phyloP scores from a whole-genome alignment of 305 asterid species.

The Solanum hybrid region DNA sequence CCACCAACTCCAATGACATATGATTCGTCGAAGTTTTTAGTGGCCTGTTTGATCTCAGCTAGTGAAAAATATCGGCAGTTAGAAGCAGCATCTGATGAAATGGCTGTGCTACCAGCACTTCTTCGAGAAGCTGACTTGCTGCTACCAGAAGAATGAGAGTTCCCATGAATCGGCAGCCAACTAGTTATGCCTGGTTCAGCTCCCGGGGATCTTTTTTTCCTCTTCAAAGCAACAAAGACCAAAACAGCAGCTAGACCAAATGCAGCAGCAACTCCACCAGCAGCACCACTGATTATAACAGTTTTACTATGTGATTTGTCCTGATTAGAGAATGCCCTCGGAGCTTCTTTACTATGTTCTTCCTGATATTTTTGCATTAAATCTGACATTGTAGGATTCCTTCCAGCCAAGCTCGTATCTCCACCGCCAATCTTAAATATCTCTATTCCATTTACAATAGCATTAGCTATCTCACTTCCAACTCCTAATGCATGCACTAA shows the following conservation, averaged over 20 bases:
- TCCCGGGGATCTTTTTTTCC: conserved; percentile 26
- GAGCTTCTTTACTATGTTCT: conserved; percentile 2
- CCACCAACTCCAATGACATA: conserved; percentile 86
- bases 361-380: conserved; percentile 52
- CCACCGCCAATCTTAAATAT: conserved; percentile 61
- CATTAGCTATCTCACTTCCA: conserved; percentile 34
- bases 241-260: conserved; percentile 58
- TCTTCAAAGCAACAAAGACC: conserved; percentile 29
- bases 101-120: conserved; percentile 33
- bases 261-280: conserved; percentile 66
- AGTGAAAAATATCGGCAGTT: conserved; percentile 69
- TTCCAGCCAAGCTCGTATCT: conserved; percentile 55
- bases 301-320: conserved; percentile 4
- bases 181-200: conserved; percentile 22
- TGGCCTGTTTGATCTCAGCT: conserved; percentile 54
- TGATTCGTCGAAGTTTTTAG: conserved; percentile 73
- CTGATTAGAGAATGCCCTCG: conserved; percentile 8
- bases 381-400: conserved; percentile 63
- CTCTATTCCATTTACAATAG: conserved; percentile 76
- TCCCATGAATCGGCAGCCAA: conserved; percentile 72
- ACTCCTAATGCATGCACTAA: conserved; percentile 12
- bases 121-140: conserved; percentile 34
- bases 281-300: conserved; percentile 52
- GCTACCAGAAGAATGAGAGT: conserved; percentile 31
- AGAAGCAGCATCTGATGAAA: conserved; percentile 69